Conservation (phyloP, 2,329 filamentous ascomycete species). For the Aspergillus novofumigatus region DNA sequence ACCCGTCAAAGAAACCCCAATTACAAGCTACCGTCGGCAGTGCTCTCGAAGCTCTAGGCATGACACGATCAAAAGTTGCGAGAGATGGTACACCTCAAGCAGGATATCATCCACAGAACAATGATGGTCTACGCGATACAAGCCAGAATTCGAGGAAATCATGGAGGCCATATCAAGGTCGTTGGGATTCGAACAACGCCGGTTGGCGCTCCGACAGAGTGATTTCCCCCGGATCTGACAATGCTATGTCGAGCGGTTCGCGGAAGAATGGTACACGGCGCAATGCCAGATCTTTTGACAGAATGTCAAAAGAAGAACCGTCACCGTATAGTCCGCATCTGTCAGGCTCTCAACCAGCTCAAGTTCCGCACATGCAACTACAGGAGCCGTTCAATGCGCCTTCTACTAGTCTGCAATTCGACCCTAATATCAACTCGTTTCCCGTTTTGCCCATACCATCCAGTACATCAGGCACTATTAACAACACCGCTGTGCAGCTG, state of each 20-base stretch:
- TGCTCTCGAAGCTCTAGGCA: neutral
- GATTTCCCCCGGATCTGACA: neutral
- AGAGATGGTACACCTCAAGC: neutral
- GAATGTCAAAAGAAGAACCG: neutral
- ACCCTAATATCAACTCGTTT: slow-evolving; percentile 8
- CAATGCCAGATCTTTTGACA: neutral
- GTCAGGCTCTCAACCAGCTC: neutral
- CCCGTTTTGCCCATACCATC: slow-evolving; percentile 3
- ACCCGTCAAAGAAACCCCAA: neutral
- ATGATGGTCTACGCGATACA: neutral
- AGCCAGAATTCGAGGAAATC: slow-evolving; percentile 1
- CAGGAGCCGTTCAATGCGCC: neutral
- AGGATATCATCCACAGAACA: slow-evolving; percentile 2
- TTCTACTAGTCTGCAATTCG: neutral
- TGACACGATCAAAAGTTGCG: slow-evolving; percentile 4
- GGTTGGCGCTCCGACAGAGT: neutral
- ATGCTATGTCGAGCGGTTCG: neutral
- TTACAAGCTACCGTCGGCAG: neutral
- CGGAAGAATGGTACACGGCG: slow-evolving; percentile 1
- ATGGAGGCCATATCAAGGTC: slow-evolving; percentile 18
- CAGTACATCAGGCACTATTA: neutral
- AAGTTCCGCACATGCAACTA: neutral
- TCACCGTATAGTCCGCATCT: neutral
- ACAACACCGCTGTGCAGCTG: slow-evolving; percentile 1
- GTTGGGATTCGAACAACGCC: slow-evolving; percentile 14